A percentile compares a stretch with the other conserved stretches of the same genome.
Evolutionary conservation across 768 basidiomycete genomes (phyloP).

Genomic region (Dictyophora rubrovolvata): DNA sequence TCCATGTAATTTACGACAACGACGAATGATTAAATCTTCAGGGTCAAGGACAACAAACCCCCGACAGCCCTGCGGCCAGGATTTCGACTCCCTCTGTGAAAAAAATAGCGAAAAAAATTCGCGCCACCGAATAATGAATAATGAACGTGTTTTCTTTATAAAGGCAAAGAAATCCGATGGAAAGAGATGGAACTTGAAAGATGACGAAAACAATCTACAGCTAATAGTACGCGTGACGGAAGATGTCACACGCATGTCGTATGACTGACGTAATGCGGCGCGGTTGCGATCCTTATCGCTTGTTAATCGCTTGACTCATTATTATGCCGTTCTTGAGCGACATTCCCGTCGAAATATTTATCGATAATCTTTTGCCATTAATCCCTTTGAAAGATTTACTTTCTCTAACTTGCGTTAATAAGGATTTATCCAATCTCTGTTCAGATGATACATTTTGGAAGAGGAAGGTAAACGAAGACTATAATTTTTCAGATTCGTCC

Average conservation of each 20-base stretch:
- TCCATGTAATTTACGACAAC: too few species aligned
- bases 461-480: slow-evolving; percentile 54
- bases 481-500: slow-evolving; percentile 62
- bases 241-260: neutral
- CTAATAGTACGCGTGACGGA: too few species aligned
- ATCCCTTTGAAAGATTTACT: slow-evolving; percentile 48
- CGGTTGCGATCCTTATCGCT: neutral
- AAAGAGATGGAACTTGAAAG: too few species aligned
- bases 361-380: slow-evolving; percentile 59
- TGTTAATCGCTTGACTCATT: neutral
- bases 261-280: neutral
- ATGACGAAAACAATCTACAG: too few species aligned
- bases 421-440: slow-evolving; percentile 48
- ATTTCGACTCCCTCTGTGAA: too few species aligned
- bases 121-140: too few species aligned
- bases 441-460: slow-evolving; percentile 77
- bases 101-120: too few species aligned
- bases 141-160: too few species aligned
- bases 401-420: slow-evolving; percentile 50
- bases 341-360: slow-evolving; percentile 66
- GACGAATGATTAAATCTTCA: too few species aligned
- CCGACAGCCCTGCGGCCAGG: too few species aligned
- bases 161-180: too few species aligned
- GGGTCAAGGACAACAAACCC: too few species aligned
- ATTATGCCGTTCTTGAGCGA: slow-evolving; percentile 39